Evolutionary conservation across 805 yeast species (phyloP).

Genomic region (Wickerhamomyces bovis): DNA sequence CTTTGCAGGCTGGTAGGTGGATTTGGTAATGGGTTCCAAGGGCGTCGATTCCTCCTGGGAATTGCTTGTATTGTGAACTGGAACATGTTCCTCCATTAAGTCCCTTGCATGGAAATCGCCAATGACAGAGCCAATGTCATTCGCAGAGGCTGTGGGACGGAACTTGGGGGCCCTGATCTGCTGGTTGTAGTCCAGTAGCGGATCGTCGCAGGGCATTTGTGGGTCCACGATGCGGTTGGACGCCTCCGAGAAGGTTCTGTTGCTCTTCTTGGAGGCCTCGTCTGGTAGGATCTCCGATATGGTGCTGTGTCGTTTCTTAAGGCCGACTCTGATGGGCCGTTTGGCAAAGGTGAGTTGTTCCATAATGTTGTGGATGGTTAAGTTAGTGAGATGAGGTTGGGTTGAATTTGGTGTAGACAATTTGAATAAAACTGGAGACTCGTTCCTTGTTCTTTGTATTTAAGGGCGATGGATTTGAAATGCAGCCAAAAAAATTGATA

Average conservation of each 20-base stretch:
- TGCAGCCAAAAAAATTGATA: not conserved
- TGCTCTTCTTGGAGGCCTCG: not conserved
- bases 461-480: too few relatives aligned
- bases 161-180: slow-evolving; percentile 26
- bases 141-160: slow-evolving; percentile 2
- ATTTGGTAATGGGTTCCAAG: not conserved
- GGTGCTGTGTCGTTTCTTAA: slow-evolving; percentile 11
- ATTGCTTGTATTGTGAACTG: not conserved
- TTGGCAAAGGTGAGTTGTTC: not conserved
- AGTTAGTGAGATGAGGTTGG: too few relatives aligned
- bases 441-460: not conserved
- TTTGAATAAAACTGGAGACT: too few relatives aligned
- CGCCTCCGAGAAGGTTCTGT: slow-evolving; percentile 3
- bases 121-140: slow-evolving; percentile 13
- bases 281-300: slow-evolving; percentile 21
- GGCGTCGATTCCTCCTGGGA: not conserved
- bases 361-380: not conserved
- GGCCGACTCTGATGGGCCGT: not conserved
- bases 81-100: slow-evolving; percentile 2
- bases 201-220: slow-evolving; percentile 18
- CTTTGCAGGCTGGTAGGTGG: slow-evolving; percentile 18
- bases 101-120: not conserved
- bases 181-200: slow-evolving; percentile 22
- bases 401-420: too few relatives aligned
- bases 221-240: slow-evolving; percentile 4